Evolutionary conservation across 208 protist species (phyloP), one percentile per base, ranked within the genome.

Genomic region (Vickermania ingenoplastis): DNA sequence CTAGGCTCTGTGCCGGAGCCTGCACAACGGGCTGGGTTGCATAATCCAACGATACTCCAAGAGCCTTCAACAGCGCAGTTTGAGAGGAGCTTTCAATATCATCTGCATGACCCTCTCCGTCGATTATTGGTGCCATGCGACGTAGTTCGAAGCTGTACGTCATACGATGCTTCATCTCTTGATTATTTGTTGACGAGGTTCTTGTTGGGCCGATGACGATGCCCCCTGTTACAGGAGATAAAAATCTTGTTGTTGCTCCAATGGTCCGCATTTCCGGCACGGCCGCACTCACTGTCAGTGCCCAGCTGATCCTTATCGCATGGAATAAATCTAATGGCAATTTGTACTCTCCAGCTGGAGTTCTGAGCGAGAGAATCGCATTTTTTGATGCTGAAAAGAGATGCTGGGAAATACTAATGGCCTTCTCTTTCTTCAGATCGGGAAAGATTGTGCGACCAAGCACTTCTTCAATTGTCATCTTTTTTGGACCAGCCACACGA

Each of bases 131-230:
- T 1, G 79, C 69, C 87, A 94, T 94, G 56, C 87, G 81, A 17
- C 87, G 81, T n/a, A 94, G 73, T 59, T 94, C 87, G 55, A 94
- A 94, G 63, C 83, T 91, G 71, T 94, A 94, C 25, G 87, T 79
- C 25, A 66, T 73, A 41, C 65, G 52, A 5, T 27, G 5, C 7
- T 26, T 54, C 21, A 25, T 54, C 23, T 13, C 21, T 5, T 54
- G n/a, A 7, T 54, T 26, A 5, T 13, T 17, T 17, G 36, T 45
- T 17, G 17, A 45, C 36, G 36, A 7, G 7, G 7, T 45, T 45
- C 17, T 45, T 17, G 17, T 17, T 54, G 50, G 50, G 50, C 50
- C 50, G 11, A 26, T 13, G 50, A 54, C 50, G 23, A 54, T 5
- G 21, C 22, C 7, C 7, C 50, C 50, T 25, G 50, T 54, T 17